phyloP scores from a whole-genome alignment of 352 stramenopile genomes.

The Globisporangium emineosum region DNA sequence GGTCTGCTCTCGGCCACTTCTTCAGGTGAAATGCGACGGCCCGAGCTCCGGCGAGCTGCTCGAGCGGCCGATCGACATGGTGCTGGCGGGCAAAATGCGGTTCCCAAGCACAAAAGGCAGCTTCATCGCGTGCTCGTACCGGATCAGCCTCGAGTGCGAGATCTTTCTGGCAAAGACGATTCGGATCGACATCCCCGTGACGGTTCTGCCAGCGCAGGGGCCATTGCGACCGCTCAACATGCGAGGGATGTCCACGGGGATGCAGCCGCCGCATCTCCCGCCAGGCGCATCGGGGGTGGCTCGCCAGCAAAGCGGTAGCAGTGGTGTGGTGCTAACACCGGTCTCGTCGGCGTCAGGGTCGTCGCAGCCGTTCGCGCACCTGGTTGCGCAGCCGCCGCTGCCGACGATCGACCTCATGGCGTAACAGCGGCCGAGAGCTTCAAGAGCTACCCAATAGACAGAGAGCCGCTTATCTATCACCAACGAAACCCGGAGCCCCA shows the following conservation, averaged over 20 bases:
- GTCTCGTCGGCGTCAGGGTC: not conserved
- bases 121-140: slow-evolving; percentile 63
- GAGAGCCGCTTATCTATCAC: not conserved
- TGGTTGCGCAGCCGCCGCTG: not conserved
- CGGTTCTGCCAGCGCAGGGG: slow-evolving; percentile 22
- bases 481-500: not conserved
- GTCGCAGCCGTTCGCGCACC: slow-evolving; percentile 13
- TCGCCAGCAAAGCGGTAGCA: not conserved
- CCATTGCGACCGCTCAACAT: slow-evolving; percentile 10
- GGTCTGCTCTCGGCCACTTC: slow-evolving; percentile 40
- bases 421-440: not conserved
- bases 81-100: slow-evolving; percentile 47
- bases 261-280: not conserved
- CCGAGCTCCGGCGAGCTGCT: slow-evolving; percentile 49
- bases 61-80: slow-evolving; percentile 56
- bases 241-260: not conserved
- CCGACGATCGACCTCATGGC: slow-evolving; percentile 18
- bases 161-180: slow-evolving; percentile 26
- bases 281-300: not conserved
- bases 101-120: slow-evolving; percentile 49
- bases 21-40: slow-evolving; percentile 51
- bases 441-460: not conserved
- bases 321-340: not conserved
- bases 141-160: slow-evolving; percentile 62
- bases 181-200: slow-evolving; percentile 36